These are phyloP conservation scores for Dalbergia cochinchinensis DNA, from an alignment of 306 rosid species.

Conservation along the genomic window DNA sequence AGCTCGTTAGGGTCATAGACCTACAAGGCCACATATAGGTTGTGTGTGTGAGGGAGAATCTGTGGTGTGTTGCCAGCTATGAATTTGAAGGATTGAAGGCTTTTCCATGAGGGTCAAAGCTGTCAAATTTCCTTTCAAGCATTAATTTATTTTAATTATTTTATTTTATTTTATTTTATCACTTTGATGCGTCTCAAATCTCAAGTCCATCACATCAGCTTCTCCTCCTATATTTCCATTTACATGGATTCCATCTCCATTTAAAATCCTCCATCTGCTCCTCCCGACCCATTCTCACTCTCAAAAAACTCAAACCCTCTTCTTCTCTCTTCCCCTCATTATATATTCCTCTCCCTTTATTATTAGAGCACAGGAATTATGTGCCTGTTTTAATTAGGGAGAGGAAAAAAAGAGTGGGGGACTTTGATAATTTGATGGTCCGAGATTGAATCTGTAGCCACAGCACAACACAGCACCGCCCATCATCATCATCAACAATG, in stretches of 20 bases:
- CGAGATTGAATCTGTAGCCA: constrained; percentile 5
- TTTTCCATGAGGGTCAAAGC: constrained; percentile 78
- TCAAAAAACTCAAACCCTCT: constrained; percentile 4
- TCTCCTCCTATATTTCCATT: constrained; percentile 13
- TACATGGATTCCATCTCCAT: constrained; percentile 46
- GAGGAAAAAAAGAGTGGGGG: constrained; percentile 10
- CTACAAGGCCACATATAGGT: constrained; percentile 39
- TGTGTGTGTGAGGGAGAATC: constrained; percentile 56
- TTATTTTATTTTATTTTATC: constrained; percentile 10
- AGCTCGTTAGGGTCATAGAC: constrained; percentile 40
- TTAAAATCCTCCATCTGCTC: constrained; percentile 49
- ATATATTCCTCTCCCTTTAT: constrained; percentile 42
- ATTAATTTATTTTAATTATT: neutral
- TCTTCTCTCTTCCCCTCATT: constrained; percentile 8
- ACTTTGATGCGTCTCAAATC: constrained; percentile 18
- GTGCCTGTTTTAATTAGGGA: constrained; percentile 46
- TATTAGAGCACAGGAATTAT: constrained; percentile 44
- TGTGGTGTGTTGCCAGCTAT: constrained; percentile 81
- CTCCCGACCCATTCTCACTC: constrained; percentile 38
- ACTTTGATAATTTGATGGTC: constrained; percentile 41
- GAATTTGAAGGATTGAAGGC: constrained; percentile 78
- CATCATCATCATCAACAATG: constrained; percentile 47
- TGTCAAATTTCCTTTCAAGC: constrained; percentile 54
- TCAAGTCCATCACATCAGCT: neutral
- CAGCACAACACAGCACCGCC: neutral